These are phyloP conservation scores for Gaultheria prostrata DNA, from an alignment of 148 eudicot species.

Conservation along the genomic window DNA sequence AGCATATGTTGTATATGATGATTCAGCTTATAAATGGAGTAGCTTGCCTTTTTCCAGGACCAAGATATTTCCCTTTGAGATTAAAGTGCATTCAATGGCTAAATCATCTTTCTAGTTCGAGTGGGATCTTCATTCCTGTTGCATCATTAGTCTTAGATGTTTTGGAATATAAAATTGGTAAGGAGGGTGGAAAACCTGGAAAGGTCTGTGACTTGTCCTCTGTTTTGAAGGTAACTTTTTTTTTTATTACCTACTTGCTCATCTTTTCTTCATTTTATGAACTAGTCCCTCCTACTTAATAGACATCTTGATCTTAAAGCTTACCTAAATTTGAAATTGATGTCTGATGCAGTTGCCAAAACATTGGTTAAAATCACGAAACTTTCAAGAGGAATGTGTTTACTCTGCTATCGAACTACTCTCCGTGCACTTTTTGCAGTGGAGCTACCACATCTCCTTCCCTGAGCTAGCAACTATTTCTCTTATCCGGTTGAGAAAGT, in stretches of 20 bases:
- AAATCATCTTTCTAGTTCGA: slow-evolving; percentile 64
- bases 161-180: slow-evolving; percentile 60
- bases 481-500: slow-evolving; percentile 62
- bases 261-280: slow-evolving; percentile 4
- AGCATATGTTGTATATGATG: slow-evolving; percentile 44
- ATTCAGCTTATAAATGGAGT: slow-evolving; percentile 79
- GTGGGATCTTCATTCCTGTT: slow-evolving; percentile 71
- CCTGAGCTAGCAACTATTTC: slow-evolving; percentile 88
- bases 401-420: slow-evolving; percentile 61
- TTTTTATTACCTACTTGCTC: not conserved
- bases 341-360: slow-evolving; percentile 71
- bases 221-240: slow-evolving; percentile 58
- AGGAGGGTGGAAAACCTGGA: slow-evolving; percentile 57
- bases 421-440: slow-evolving; percentile 65
- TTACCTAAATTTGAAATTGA: not conserved
- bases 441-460: slow-evolving; percentile 89
- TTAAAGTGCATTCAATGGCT: slow-evolving; percentile 83
- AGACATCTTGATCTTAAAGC: not conserved
- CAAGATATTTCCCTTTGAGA: slow-evolving; percentile 75
- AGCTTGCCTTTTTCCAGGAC: slow-evolving; percentile 65
- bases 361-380: slow-evolving; percentile 60
- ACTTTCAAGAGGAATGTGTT: slow-evolving; percentile 75
- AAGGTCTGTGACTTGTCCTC: slow-evolving; percentile 43
- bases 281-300: not conserved
- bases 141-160: slow-evolving; percentile 65